Conservation (phyloP, 192 early-diverging fungal genomes). For the Paraglomus occultum region DNA sequence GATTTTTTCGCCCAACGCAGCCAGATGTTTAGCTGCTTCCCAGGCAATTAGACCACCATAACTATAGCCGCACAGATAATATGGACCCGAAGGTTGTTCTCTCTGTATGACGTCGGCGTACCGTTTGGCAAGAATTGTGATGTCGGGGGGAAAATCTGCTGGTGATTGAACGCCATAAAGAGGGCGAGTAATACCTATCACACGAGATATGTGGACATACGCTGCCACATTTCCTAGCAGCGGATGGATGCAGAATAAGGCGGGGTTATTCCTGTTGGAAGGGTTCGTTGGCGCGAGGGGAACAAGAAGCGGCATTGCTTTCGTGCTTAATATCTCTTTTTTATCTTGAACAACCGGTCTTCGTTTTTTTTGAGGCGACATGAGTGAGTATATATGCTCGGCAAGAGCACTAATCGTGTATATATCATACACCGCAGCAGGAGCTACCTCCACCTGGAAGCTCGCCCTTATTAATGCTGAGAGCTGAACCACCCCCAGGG, state of each 20-base stretch:
- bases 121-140: background rate
- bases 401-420: background rate
- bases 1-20: constrained; percentile 4
- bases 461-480: constrained; percentile 18
- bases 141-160: background rate
- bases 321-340: no score
- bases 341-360: background rate
- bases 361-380: background rate
- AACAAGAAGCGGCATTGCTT: background rate
- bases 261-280: constrained; percentile 15
- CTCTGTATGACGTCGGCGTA: background rate
- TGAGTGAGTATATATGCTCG: background rate
- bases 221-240: constrained; percentile 24
- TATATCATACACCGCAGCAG: constrained; percentile 9
- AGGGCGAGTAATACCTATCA: constrained; percentile 23
- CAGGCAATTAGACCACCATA: constrained; percentile 30
- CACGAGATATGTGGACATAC: constrained; percentile 9
- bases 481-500: constrained; percentile 18
- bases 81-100: constrained; percentile 8
- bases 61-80: constrained; percentile 28
- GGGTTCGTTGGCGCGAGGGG: constrained; percentile 3
- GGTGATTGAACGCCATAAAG: constrained; percentile 29
- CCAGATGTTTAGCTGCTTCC: constrained; percentile 24
- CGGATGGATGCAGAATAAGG: constrained; percentile 26
- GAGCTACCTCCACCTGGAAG: constrained; percentile 13